These are phyloP conservation scores for Plantago lanceolata DNA, from an alignment of 305 asterid genomes.

Conservation along the genomic window DNA sequence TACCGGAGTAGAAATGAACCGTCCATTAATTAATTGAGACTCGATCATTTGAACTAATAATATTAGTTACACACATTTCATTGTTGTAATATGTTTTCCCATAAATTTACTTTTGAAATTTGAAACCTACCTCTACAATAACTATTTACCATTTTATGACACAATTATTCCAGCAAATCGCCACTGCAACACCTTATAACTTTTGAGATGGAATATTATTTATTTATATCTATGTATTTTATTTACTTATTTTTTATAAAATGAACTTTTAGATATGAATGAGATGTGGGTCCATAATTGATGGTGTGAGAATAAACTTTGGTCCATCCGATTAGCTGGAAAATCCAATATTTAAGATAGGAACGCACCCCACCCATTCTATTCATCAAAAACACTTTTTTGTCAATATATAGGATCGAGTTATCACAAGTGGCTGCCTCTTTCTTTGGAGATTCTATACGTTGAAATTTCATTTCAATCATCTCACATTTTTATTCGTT, in stretches of 20 bases:
- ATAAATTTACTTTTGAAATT: no score
- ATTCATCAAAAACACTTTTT: background rate
- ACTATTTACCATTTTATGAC: no score
- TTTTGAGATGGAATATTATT: no score
- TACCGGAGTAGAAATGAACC: no score
- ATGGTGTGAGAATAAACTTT: conserved; percentile 30
- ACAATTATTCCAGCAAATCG: no score
- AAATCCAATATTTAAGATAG: conserved; percentile 3
- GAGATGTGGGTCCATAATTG: conserved; percentile 34
- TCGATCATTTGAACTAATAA: no score
- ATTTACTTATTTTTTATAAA: conserved; percentile 16
- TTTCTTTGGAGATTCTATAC: conserved; percentile 31
- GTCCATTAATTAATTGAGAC: no score
- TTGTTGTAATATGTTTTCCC: no score
- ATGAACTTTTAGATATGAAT: conserved; percentile 25
- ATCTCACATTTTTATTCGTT: conserved; percentile 7
- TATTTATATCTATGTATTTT: background rate
- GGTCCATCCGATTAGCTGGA: conserved; percentile 17
- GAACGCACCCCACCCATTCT: conserved; percentile 1
- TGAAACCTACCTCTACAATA: no score
- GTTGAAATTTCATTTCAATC: background rate
- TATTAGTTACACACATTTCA: no score
- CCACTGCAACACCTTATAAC: no score
- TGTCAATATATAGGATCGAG: conserved; percentile 18
- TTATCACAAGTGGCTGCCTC: conserved; percentile 20